Base-by-base conservation (phyloP, 306 rosid genomes). In the Erythrophleum fordii region DNA sequence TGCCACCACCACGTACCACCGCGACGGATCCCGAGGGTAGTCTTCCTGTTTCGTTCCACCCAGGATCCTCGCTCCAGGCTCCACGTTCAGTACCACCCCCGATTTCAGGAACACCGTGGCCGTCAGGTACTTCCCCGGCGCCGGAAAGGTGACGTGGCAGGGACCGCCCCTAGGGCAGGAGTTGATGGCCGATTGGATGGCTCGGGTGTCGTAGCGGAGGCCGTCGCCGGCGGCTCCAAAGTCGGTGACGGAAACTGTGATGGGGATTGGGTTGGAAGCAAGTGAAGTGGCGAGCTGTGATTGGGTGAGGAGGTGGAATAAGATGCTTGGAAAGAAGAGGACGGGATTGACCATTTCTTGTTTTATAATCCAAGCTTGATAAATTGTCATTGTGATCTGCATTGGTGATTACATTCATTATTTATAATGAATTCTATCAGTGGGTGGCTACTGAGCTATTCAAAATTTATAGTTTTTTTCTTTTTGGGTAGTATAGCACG, bases 1-100 rank as follows among this genome's bases (percentile, higher is more conserved):
- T 80, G 97, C 98, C 89, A 88, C 6, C 77, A 92, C 93, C 75
- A 87, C 94, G 79, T 91, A 94, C 98, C 98, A 94, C 70, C 89
- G 73, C 77, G 44, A 79, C 48, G 85, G 76, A 2, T 91, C 96
- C 79, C 37, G 9, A 34, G 94, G 98, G 80, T 88, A 94, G 82
- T 94, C 98, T 65, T 81, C 81, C 11, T 79, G 80, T 73, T 67
- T 86, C 45, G 90, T 16, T 23, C 98, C 94, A 48, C 92, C 98
- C 0, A 91, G 79, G 71, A 94, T 78, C 37, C 83, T 88, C 25
- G 99, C 97, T 0, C 94, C 94, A 0, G 73, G 16, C 44, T 86
- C 87, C 77, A 95, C 86, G 69, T 85, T 82, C 79, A 95, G 51
- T 0, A 84, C 70, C 28, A 95, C 97, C 77, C 97, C 97, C 45